Conservation (phyloP, 306 rosid species). For the Castanea sativa region DNA sequence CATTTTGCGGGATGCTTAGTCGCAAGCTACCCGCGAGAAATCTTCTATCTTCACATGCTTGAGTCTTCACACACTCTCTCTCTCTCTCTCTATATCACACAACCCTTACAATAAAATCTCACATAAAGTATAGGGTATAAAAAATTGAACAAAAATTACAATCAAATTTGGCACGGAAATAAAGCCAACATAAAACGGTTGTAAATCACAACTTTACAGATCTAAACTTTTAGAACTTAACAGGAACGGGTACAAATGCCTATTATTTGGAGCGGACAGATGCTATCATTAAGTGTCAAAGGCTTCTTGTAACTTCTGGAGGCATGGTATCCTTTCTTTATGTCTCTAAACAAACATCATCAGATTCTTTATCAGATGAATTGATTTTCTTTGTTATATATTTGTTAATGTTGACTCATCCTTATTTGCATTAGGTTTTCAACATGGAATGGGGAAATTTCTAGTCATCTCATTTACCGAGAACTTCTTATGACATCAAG, state of each 20-base stretch:
- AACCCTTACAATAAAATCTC: too few relatives aligned
- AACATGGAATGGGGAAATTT: slow-evolving; percentile 98
- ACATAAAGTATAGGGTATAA: too few relatives aligned
- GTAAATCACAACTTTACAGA: too few relatives aligned
- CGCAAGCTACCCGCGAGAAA: too few relatives aligned
- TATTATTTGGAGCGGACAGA: slow-evolving; percentile 84
- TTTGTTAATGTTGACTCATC: background rate
- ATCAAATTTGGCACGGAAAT: too few relatives aligned
- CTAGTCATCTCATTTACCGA: slow-evolving; percentile 90
- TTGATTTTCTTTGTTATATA: background rate
- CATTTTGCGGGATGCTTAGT: too few relatives aligned
- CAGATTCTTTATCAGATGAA: background rate
- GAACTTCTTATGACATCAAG: slow-evolving; percentile 70
- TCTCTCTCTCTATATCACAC: too few relatives aligned
- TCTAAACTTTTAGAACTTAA: too few relatives aligned
- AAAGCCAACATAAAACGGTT: too few relatives aligned
- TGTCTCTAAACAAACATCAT: background rate
- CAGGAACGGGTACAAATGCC: slow-evolving; percentile 75
- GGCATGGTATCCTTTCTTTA: slow-evolving; percentile 56
- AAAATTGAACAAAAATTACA: too few relatives aligned
- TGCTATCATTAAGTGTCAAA: slow-evolving; percentile 84
- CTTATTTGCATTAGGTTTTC: slow-evolving; percentile 48
- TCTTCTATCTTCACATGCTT: too few relatives aligned
- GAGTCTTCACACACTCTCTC: too few relatives aligned
- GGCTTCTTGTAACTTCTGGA: slow-evolving; percentile 69